Base-by-base conservation (phyloP, 352 stramenopile genomes). In the Globisporangium splendens region DNA sequence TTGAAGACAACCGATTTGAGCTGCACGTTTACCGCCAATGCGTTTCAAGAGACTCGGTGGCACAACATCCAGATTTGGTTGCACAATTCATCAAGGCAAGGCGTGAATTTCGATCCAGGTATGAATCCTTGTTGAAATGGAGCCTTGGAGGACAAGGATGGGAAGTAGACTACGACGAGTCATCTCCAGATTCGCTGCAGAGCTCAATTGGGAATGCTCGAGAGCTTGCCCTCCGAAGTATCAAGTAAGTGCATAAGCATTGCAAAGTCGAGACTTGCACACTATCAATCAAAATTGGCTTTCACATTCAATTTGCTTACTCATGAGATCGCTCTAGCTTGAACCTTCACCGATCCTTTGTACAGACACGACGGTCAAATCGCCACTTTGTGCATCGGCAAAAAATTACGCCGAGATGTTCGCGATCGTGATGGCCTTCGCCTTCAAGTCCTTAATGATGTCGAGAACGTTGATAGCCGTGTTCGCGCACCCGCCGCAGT, bases 401-500 rank as follows among this genome's bases (percentile, higher is more conserved):
- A n/a, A 31, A 31, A 31, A 31, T 31, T 31, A 31, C 2, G 24
- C 24, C 24, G 24, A 31, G 24, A 31, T 31, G 24, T 31, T 31
- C 24, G 24, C 24, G 24, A 31, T 31, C 24, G 24, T 31, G 24
- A 31, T 31, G 24, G 24, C 24, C 24, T 31, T 31, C 2, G 24
- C 24, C 24, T 31, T 31, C 24, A 31, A 31, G 24, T 31, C 24
- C 24, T 31, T 31, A 31, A 31, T 31, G 24, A 31, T 31, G 24
- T 31, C 24, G 24, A 31, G 24, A 31, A 31, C 24, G 24, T 31
- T 31, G 35, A 92, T 86, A 2, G 55, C 79, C 50, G 74, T 79
- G 62, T 93, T 93, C 28, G 82, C 52, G 44, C 83, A 93, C 10
- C 77, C 81, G 7, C 83, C 83, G 59, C 81, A 91, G 56, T 91